Evolutionary conservation across 352 stramenopile species (phyloP).

Genomic region (Phytophthora podocarpi): DNA sequence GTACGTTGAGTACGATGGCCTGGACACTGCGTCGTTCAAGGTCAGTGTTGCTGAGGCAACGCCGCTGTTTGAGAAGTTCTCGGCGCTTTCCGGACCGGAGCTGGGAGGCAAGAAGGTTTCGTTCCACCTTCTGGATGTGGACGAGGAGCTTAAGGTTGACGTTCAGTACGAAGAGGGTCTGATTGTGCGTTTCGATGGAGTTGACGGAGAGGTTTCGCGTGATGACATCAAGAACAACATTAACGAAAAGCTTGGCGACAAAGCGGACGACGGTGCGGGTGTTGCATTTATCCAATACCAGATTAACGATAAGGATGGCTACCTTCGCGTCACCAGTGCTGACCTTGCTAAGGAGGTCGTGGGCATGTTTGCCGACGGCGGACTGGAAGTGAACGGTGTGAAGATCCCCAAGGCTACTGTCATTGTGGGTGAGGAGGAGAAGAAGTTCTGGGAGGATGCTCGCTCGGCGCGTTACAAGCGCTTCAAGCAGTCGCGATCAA

Average conservation of each 20-base stretch:
- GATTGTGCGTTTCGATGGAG: constrained; percentile 84
- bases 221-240: constrained; percentile 89
- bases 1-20: constrained; percentile 84
- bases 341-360: constrained; percentile 73
- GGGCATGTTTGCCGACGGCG: constrained; percentile 57
- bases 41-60: constrained; percentile 52
- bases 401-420: constrained; percentile 62
- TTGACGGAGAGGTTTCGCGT: constrained; percentile 80
- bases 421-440: constrained; percentile 80
- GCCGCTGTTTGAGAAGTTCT: constrained; percentile 78
- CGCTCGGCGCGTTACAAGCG: constrained; percentile 72
- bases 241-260: constrained; percentile 82
- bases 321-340: constrained; percentile 64
- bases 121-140: constrained; percentile 76
- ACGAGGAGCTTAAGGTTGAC: constrained; percentile 77
- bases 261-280: constrained; percentile 57
- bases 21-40: constrained; percentile 78
- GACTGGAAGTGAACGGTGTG: constrained; percentile 73
- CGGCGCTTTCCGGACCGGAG: constrained; percentile 54
- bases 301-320: constrained; percentile 71
- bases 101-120: constrained; percentile 77
- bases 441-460: constrained; percentile 86
- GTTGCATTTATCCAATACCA: constrained; percentile 90
- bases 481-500: constrained; percentile 81
- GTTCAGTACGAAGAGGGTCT: constrained; percentile 85